A percentile compares a stretch with the other conserved stretches of the same genome.
These are phyloP conservation scores for Mucor saturninus DNA, from an alignment of 371 early-diverging fungal species.

Conservation along the genomic window DNA sequence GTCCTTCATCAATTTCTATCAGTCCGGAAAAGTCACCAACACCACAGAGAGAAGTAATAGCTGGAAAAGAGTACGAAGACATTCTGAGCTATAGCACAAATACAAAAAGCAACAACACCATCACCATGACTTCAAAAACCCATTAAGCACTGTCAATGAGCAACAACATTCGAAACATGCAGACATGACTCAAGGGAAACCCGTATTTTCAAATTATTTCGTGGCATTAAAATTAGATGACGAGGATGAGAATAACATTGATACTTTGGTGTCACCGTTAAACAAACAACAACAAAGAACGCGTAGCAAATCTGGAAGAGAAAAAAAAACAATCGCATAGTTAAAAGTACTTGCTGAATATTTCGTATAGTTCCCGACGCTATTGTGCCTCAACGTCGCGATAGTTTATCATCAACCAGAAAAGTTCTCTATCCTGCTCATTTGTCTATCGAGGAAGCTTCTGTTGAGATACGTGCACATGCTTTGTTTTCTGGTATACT, in stretches of 20 bases:
- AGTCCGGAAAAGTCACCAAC: constrained; percentile 5
- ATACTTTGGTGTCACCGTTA: constrained; percentile 1
- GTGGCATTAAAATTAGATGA: constrained; percentile 10
- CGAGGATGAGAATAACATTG: constrained; percentile 4
- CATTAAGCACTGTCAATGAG: constrained; percentile 2
- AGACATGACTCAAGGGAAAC: neutral
- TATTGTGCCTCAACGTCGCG: no score
- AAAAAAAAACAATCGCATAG: no score
- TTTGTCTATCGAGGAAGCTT: constrained; percentile 30
- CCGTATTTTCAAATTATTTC: constrained; percentile 18
- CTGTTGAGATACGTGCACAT: constrained; percentile 25
- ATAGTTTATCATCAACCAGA: no score
- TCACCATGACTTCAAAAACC: neutral
- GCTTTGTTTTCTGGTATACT: constrained; percentile 39
- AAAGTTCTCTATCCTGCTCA: constrained; percentile 42
- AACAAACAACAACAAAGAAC: constrained; percentile 1
- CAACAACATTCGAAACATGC: constrained; percentile 9
- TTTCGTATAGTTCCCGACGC: no score
- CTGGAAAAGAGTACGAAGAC: constrained; percentile 26
- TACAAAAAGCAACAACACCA: neutral
- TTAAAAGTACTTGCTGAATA: no score
- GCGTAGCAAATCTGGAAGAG: constrained; percentile 31
- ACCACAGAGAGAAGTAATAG: neutral
- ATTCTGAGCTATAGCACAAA: constrained; percentile 35
- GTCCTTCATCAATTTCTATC: constrained; percentile 25